Conservation (phyloP, 768 basidiomycete species). For the Tulasnella sp. region DNA sequence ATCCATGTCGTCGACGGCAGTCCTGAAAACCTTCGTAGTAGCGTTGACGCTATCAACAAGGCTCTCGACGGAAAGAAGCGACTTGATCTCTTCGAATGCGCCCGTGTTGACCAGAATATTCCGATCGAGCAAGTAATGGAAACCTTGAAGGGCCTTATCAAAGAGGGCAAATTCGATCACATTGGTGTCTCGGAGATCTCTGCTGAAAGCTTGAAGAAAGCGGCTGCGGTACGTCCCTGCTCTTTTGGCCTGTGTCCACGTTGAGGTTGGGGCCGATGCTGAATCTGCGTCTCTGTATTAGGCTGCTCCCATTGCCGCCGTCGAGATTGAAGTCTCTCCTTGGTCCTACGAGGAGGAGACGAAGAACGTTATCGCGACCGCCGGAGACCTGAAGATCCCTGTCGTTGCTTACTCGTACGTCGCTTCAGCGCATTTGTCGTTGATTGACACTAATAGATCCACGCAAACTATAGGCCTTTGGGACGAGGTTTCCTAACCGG, state of each 20-base stretch:
- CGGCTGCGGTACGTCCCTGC: constrained; percentile 38
- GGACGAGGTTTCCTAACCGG: constrained; percentile 55
- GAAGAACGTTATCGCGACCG: constrained; percentile 52
- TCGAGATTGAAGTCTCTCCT: constrained; percentile 65
- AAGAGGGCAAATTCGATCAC: constrained; percentile 51
- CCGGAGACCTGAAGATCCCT: constrained; percentile 52
- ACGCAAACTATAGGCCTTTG: constrained; percentile 45
- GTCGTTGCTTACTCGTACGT: constrained; percentile 58
- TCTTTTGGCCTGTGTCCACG: too few relatives aligned
- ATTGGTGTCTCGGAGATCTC: constrained; percentile 12
- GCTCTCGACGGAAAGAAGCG: constrained; percentile 31
- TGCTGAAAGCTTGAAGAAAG: constrained; percentile 30
- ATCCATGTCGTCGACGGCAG: constrained; percentile 14
- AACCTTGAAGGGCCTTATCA: constrained; percentile 43
- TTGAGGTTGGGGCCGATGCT: not conserved
- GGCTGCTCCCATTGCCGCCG: constrained; percentile 53
- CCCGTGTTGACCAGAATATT: constrained; percentile 45
- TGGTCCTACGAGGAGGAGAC: constrained; percentile 56
- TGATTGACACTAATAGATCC: not conserved
- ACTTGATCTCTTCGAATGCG: constrained; percentile 57
- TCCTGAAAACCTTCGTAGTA: constrained; percentile 20
- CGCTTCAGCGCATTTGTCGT: not conserved
- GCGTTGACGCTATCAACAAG: constrained; percentile 17
- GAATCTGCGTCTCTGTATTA: constrained; percentile 29
- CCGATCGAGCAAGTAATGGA: constrained; percentile 43